Base-by-base conservation (phyloP, 1,284 basidiomycete genomes). In the Rhizoctonia solani region DNA sequence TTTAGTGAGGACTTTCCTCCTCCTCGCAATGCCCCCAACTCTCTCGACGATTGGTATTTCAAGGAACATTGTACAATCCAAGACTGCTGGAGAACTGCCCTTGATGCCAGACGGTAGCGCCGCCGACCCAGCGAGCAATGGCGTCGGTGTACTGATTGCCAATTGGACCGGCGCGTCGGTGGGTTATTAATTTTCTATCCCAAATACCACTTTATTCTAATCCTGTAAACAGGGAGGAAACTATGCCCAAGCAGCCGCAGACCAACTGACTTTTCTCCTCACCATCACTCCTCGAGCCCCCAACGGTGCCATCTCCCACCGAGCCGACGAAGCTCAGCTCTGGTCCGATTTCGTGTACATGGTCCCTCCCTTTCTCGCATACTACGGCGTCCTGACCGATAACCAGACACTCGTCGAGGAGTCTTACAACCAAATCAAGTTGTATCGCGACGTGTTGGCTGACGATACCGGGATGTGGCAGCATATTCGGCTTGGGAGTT, bases 291-390 rank as follows among this genome's bases (percentile, higher is more conserved):
- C 83, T 0, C 76, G 80, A 29, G 80, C 76, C 50, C 74, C 71
- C 30, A 82, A 83, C 55, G 82, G 82, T 5, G 83, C 83, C 0
- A 84, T 85, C 41, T 84, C 82, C 1, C 83, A 84, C 68, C 78
- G 83, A 14, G 72, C 73, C 2, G 74, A 76, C 39, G 68, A 29
- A 63, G 44, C 68, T 14, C 75, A 86, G 69, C 72, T 76, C 19
- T 79, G 85, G 85, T 79, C 83, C 23, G 85, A 87, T 73, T 81
- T 76, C 70, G 77, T 85, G 0, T 86, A 83, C 74, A 87, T 87
- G 85, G 84, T 81, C 3, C 83, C 84, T 4, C 85, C 86, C 0
- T 86, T 85, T 74, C 74, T 86, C 2, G 85, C 59, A 70, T 73
- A 74, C 65, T 81, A 83, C 66, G 85, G 81, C 11, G 81, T 80